Evolutionary conservation across 2,329 filamentous ascomycete species (phyloP), one percentile per base, ranked within the genome.

Genomic region (Phaeosphaeria sp.): DNA sequence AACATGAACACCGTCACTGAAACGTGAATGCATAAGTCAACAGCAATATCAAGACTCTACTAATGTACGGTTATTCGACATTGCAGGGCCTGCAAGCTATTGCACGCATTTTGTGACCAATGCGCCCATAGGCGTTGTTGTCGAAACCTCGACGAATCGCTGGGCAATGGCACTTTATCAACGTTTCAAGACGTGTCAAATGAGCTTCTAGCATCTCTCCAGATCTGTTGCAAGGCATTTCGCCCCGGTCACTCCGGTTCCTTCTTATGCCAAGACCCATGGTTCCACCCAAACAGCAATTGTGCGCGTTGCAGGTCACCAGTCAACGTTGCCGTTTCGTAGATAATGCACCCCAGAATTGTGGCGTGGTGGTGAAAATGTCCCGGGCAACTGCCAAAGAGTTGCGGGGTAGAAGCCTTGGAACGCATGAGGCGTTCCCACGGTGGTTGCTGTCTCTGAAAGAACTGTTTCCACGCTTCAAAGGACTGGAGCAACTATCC

Each of bases 131-230:
- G n/a, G 43, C 56, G 60, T 55, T 58, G 47, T 57, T 46, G 63
- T 56, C 25, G 50, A 54, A 47, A 23, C 43, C 39, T 50, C 64
- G 55, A 68, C 67, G 56, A 66, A 43, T 36, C 46, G 55, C 66
- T 55, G 67, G 71, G 55, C 51, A 39, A 67, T 64, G 61, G 59
- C 61, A 59, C 57, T 66, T 57, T 68, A 54, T 58, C 57, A 64
- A 63, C 58, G 62, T 63, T 59, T 56, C 58, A 65, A 56, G 57
- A 48, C 50, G 54, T 47, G 46, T 46, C 54, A 48, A 53, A 52
- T 65, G 62, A 68, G 62, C 65, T 58, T 68, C 58, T 59, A 58
- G 44, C 50, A 53, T 41, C 58, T 57, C 59, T 36, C 11, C 30
- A 36, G 11, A 36, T 36, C 30, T 36, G 6, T 36, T 36, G 30